Evolutionary conservation across 31 red algal genomes (phyloP), one percentile per base, ranked within the genome.

Genomic region (Asparagopsis taxiformis): DNA sequence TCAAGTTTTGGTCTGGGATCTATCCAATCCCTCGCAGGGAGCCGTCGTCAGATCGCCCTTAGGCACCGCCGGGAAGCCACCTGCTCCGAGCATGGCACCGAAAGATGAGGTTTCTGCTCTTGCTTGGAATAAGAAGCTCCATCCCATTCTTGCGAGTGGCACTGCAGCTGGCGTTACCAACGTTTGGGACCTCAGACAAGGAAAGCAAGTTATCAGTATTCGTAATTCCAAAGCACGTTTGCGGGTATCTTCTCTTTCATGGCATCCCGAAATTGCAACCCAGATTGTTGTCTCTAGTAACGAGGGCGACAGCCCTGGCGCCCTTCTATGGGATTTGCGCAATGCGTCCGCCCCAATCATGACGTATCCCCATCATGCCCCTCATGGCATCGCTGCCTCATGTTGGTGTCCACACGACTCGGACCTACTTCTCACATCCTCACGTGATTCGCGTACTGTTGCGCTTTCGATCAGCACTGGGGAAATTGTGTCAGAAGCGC

Each of bases 331-430:
- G 90, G 95, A 98, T 83, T 59, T 98, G 16, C 74, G 95, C 48
- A 90, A 93, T 62, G 76, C 90, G 38, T 72, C 75, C 11, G 53
- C 75, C 15, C 90, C 95, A 39, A 46, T 93, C 35, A 80, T 82
- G 54, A 60, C 89, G 13, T 82, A 77, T 51, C 33, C 74, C 25
- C 85, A 88, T 41, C 88, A 98, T 68, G 54, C 53, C 3, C 36
- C 85, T 22, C 57, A 66, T 32, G 95, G 95, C 11, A 56, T 98
- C 29, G 65, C 62, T n/a, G 71, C 85, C 0, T 56, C 83, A 3
- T 76, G 80, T 35, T 98, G 95, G 95, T 90, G 95, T 75, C 70
- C 78, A 15, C 95, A 98, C 41, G 95, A 98, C 59, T 37, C 84
- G 1, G 91, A 82, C 44, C 34, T 98, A 17, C 35, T 98, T 38